These are phyloP conservation scores for Sporothrix inflata DNA, from an alignment of 2,329 filamentous ascomycete genomes.

Conservation along the genomic window DNA sequence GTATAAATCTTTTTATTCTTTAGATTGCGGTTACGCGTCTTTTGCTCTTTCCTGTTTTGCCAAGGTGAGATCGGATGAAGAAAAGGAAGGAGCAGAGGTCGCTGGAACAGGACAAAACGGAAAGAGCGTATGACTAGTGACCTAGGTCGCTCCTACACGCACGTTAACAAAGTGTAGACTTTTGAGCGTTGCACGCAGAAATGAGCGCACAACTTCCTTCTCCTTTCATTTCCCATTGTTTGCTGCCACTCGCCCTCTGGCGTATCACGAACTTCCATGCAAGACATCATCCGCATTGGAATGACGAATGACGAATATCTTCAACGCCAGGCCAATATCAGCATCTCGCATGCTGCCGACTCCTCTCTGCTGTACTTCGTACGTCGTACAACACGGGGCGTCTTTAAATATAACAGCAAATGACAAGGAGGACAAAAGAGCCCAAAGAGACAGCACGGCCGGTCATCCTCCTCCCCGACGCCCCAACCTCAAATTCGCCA, in stretches of 20 bases:
- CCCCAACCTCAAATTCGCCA: neutral
- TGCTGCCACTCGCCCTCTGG: neutral
- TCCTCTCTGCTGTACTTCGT: neutral
- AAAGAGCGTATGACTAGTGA: slow-evolving; percentile 6
- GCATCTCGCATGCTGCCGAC: neutral
- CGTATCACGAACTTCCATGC: neutral
- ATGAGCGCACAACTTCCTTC: neutral
- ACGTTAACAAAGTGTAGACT: neutral
- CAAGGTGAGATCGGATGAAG: slow-evolving; percentile 2
- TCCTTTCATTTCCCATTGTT: neutral
- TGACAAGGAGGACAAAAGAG: neutral
- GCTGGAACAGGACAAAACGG: neutral
- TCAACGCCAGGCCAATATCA: neutral
- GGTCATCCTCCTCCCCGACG: neutral
- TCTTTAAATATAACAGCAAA: neutral
- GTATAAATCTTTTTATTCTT: neutral
- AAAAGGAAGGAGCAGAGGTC: slow-evolving; percentile 11
- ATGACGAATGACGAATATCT: neutral
- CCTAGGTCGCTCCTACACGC: slow-evolving; percentile 16
- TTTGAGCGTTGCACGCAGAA: neutral
- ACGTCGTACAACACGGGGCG: neutral
- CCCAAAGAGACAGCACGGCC: neutral
- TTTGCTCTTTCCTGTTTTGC: neutral
- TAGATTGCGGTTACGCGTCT: slow-evolving; percentile 20
- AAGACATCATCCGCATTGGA: neutral